Evolutionary conservation across 2,329 filamentous ascomycete species (phyloP), one percentile per base, ranked within the genome.

Genomic region (Colletotrichum spinosum): DNA sequence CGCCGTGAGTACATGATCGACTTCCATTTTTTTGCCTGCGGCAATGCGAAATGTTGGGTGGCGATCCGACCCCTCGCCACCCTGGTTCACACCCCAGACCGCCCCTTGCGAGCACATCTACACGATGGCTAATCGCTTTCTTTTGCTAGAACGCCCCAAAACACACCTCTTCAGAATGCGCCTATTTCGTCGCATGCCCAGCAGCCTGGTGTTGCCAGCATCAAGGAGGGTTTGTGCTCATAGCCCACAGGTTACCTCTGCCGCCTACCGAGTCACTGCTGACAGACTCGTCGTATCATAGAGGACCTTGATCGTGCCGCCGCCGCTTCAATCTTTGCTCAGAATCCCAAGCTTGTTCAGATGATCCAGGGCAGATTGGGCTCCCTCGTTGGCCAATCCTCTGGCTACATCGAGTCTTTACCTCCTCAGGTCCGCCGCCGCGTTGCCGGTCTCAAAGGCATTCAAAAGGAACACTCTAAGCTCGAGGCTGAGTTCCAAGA

Each of bases 291-390:
- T 25, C n/a, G 42, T 39, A 59, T 49, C 70, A 68, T 79, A 97
- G 96, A 98, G 88, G 93, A 97, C 69, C 85, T 97, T 74, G 94
- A 97, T 77, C 92, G 92, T 79, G 90, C 88, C 57, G 86, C 93
- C 62, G 94, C 95, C 68, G 94, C 94, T 67, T 95, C 92, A 68
- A 90, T 99, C 77, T 97, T 99, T 77, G 95, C 96, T 72, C 91
- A 96, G 80, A 97, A 99, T 84, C 96, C 97, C 66, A 91, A 92
- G 74, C 89, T 99, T 70, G 92, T 98, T 68, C 92, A 93, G 71
- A 96, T 99, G 93, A 98, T 99, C 80, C 94, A 99, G 84, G 94
- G 94, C 74, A 96, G 96, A 80, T 92, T 99, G 72, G 93, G 94
- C 70, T 91, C 91, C 70, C 92, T 99, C 67, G 93, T 99, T 74